Conservation (phyloP, 2,329 filamentous ascomycete genomes). For the Fusarium bulbicola region DNA sequence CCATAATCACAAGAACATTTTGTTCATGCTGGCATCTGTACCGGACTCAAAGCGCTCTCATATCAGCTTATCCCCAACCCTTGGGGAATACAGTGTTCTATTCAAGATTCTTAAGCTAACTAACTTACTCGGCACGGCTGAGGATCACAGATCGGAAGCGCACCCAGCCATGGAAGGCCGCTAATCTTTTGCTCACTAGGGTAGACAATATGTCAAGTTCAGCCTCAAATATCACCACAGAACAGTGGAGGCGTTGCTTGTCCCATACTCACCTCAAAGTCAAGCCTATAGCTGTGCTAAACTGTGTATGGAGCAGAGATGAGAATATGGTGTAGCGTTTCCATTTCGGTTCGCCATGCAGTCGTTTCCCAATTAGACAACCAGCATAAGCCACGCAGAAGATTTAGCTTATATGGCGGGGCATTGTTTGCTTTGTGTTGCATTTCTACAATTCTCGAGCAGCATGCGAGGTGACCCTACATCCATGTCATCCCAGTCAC, state of each 20-base stretch:
- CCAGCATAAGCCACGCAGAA: background rate
- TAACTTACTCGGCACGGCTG: background rate
- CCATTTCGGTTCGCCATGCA: background rate
- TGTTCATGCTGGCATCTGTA: background rate
- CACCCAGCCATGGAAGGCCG: background rate
- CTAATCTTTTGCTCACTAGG: background rate
- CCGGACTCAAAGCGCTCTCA: background rate
- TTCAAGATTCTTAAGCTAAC: background rate
- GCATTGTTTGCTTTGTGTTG: constrained; percentile 17
- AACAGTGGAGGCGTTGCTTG: background rate
- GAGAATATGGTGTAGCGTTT: background rate
- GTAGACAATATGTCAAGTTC: background rate
- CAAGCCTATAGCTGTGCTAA: background rate
- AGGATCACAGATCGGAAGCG: too few species aligned
- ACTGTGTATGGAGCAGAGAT: background rate
- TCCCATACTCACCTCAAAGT: background rate
- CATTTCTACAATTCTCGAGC: constrained; percentile 7
- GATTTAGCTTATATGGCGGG: constrained; percentile 10
- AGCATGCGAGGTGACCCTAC: constrained; percentile 25
- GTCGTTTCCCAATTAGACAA: constrained; percentile 1
- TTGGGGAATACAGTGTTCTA: background rate
- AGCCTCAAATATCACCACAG: background rate
- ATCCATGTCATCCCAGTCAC: constrained; percentile 9
- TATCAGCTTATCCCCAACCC: background rate
- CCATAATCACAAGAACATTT: background rate